Base-by-base conservation (phyloP, 1,284 basidiomycete species). In the Boletus hoseneyae region DNA sequence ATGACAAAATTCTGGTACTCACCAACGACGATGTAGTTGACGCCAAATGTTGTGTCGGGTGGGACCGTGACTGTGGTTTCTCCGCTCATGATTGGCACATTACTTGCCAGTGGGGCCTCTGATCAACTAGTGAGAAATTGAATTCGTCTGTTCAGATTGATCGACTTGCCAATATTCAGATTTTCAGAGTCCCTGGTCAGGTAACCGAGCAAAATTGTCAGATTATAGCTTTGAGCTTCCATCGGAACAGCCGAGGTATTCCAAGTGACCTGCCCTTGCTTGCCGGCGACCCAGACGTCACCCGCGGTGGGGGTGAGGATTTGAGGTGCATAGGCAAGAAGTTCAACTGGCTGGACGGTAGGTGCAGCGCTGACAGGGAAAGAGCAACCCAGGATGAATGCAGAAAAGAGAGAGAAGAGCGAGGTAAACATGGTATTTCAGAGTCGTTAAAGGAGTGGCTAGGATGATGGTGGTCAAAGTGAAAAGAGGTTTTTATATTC, bases 301-400 rank as follows among this genome's bases (percentile, higher is more conserved):
- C 50, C 48, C 3, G 39, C 33, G 10, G 35, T 49, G 6, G 79
- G 79, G 6, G 52, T 57, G 5, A 66, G 76, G 60, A 84, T 74
- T 4, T 52, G 43, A 0, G 82, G 80, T 46, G 69, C 70, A 64
- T 71, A 67, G 45, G 80, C 78, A 41, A 75, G 60, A 54, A 70
- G 55, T 47, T 70, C 51, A n/a, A 57, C 53, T 16, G 66, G 63
- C 0, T 56, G 13, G 6, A 68, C 13, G 9, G 68, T 42, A 12
- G 67, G 69, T 5, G 69, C 67, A 16, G 69, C 65, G 47, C 25
- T 45, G 53, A 57, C 60, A 29, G 47, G 55, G 51, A 40, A 40
- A 18, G 49, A 48, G 32, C 61, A 34, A 18, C 36, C 53, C 33
- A 63, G 29, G 16, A 68, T 12, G 19, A 64, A 27, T 45, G 54